These are phyloP conservation scores for Phytopythium sindhum DNA, from an alignment of 352 stramenopile genomes.

Conservation along the genomic window DNA sequence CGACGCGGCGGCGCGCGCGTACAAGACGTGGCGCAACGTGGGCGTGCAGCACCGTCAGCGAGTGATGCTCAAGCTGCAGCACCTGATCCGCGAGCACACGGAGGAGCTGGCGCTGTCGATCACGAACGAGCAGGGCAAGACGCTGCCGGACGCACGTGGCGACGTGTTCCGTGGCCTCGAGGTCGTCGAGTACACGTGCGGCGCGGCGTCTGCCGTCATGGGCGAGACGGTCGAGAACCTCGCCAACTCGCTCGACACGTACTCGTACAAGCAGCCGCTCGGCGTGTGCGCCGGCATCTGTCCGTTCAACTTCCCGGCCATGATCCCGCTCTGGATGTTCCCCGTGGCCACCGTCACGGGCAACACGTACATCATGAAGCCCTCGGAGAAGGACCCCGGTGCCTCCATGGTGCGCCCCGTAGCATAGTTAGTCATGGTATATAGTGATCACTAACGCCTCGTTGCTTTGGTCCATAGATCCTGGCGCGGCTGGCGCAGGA, in stretches of 20 bases:
- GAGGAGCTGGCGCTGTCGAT: constrained; percentile 95
- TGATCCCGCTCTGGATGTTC: constrained; percentile 96
- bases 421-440: constrained; percentile 7
- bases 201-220: constrained; percentile 87
- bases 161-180: constrained; percentile 97
- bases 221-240: constrained; percentile 94
- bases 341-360: constrained; percentile 86
- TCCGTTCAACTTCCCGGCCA: constrained; percentile 96
- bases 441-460: background rate
- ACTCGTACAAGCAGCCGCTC: constrained; percentile 95
- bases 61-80: constrained; percentile 96
- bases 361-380: constrained; percentile 98
- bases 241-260: constrained; percentile 91
- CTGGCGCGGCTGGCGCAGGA: constrained; percentile 91
- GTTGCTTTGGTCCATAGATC: constrained; percentile 35
- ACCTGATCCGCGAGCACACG: constrained; percentile 93
- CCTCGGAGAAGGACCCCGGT: constrained; percentile 91
- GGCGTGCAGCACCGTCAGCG: constrained; percentile 92
- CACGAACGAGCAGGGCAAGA: constrained; percentile 93
- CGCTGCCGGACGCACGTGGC: constrained; percentile 91
- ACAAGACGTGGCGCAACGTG: constrained; percentile 92
- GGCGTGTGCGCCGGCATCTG: constrained; percentile 93
- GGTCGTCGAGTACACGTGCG: constrained; percentile 78
- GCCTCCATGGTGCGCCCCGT: constrained; percentile 62
- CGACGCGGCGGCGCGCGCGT: constrained; percentile 73